These are phyloP conservation scores for Pleurotus cornucopiae DNA, from an alignment of 768 basidiomycete species.

Conservation along the genomic window DNA sequence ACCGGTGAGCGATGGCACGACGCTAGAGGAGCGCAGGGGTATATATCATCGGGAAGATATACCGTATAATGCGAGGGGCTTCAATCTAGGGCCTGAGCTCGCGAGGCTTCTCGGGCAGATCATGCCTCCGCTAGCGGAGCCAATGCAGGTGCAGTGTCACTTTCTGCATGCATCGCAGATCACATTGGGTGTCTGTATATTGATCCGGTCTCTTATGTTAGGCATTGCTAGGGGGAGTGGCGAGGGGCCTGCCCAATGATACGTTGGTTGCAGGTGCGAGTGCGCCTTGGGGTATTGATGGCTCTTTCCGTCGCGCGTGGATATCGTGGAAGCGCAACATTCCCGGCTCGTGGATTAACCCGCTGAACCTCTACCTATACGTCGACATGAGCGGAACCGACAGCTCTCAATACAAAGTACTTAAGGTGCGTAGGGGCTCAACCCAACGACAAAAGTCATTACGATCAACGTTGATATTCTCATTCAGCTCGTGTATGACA, in stretches of 20 bases:
- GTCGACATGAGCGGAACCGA: constrained; percentile 55
- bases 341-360: constrained; percentile 50
- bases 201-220: constrained; percentile 12
- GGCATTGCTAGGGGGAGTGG: constrained; percentile 47
- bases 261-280: constrained; percentile 41
- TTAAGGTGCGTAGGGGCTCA: constrained; percentile 32
- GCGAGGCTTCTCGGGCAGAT: constrained; percentile 23
- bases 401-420: constrained; percentile 42
- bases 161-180: not conserved
- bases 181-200: not conserved
- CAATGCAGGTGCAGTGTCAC: constrained; percentile 32
- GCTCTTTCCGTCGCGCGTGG: constrained; percentile 54
- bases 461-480: no score
- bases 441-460: not conserved
- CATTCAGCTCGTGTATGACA: constrained; percentile 51
- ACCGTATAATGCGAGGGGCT: constrained; percentile 50
- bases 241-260: constrained; percentile 39
- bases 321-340: constrained; percentile 43
- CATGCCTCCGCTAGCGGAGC: constrained; percentile 32
- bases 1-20: constrained; percentile 36
- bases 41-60: constrained; percentile 50
- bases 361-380: constrained; percentile 53
- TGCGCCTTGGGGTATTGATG: constrained; percentile 58
- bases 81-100: constrained; percentile 25
- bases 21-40: constrained; percentile 37